Evolutionary conservation across 345 rosid genomes (phyloP), one percentile per base, ranked within the genome.

Genomic region (Corchorus olitorius): DNA sequence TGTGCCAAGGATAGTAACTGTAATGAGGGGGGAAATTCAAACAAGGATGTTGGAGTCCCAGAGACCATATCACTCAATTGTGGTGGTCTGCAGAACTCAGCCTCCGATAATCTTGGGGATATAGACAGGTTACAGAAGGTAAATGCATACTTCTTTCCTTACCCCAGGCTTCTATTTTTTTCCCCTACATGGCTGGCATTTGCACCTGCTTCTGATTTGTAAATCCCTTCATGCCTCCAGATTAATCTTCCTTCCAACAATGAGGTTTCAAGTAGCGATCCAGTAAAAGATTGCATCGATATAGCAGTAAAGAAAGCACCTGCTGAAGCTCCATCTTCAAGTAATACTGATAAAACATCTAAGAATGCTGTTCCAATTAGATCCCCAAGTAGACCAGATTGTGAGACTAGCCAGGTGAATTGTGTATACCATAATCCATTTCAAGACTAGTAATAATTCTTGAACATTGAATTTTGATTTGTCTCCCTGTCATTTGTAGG

Each of bases 61-160:
- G 39, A 43, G 71, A 34, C 68, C 35, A 19, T 22, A 33, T 65
- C 76, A 15, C 41, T 70, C 8, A 58, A 39, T 43, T 17, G 72
- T 66, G 78, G 5, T 6, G 67, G 22, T 43, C 35, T 62, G 43
- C 74, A 69, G 54, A 70, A 56, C 52, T 19, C 56, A 63, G 64
- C 76, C 55, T 19, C 65, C 79, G 67, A 73, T 60, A 22, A 76
- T 66, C 80, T 50, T 56, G 75, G 6, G 6, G n/a, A 63, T 43
- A 52, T 52, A 48, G 79, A 74, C 78, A 60, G 77, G 45, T 79
- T 82, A 62, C 79, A 73, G 61, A 80, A 83, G 89, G 95, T 94
- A 81, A 80, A 34, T 80, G 41, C 75, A 50, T 75, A 75, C 78
- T 75, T 74, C 56, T 8, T 62, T 46, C 50, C 48, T 10, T 53